These are phyloP conservation scores for Pichia sp. DNA, from an alignment of 1,139 yeast genomes.

Conservation along the genomic window DNA sequence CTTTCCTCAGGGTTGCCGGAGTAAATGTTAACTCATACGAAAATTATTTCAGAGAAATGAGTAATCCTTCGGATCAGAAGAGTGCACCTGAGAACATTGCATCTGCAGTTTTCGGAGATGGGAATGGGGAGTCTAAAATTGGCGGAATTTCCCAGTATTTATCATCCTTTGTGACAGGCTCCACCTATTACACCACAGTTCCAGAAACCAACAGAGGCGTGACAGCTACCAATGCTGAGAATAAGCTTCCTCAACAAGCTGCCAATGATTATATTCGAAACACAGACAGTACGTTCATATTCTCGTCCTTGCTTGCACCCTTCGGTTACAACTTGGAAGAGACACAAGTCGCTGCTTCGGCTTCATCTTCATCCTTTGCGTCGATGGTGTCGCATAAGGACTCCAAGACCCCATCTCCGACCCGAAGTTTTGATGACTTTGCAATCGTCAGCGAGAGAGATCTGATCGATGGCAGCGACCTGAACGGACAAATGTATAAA, in stretches of 20 bases:
- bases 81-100: neutral
- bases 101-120: neutral
- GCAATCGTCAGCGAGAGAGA: slow-evolving; percentile 18
- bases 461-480: slow-evolving; percentile 5
- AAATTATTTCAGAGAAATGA: neutral
- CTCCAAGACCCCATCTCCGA: slow-evolving; percentile 10
- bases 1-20: neutral
- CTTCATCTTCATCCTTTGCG: neutral
- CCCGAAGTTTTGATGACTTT: slow-evolving; percentile 19
- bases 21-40: slow-evolving; percentile 2
- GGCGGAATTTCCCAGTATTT: neutral
- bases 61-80: neutral
- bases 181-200: neutral
- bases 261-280: neutral
- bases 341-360: neutral
- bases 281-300: neutral
- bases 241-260: neutral
- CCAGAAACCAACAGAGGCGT: neutral
- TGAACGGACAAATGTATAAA: slow-evolving; percentile 3
- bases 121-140: neutral
- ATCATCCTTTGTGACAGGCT: neutral
- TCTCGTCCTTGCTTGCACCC: slow-evolving; percentile 12
- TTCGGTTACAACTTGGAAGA: slow-evolving; percentile 7
- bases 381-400: neutral
- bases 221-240: neutral